A percentile compares a stretch with the other conserved stretches of the same genome.
These are phyloP conservation scores for Entomortierella parvispora DNA, from an alignment of 192 early-diverging fungal species.

Conservation along the genomic window DNA sequence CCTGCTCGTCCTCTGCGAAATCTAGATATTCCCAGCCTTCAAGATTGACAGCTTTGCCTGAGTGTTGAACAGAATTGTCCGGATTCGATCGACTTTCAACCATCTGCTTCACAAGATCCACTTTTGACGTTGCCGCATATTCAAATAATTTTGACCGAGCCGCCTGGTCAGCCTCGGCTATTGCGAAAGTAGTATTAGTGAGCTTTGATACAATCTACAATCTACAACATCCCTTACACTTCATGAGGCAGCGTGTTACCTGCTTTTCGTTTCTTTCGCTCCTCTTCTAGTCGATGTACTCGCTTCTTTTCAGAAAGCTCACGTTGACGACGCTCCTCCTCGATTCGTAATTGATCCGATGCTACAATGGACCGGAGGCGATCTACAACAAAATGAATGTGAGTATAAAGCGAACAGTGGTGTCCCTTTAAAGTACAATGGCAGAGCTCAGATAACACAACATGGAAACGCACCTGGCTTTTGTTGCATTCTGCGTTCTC, in stretches of 20 bases:
- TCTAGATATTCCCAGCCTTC: conserved; percentile 46
- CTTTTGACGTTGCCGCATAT: conserved; percentile 3
- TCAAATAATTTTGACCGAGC: conserved; percentile 39
- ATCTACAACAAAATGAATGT: conserved; percentile 13
- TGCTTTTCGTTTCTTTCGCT: conserved; percentile 33
- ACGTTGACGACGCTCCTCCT: conserved; percentile 32
- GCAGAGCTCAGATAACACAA: too few species aligned
- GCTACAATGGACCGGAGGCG: conserved; percentile 30
- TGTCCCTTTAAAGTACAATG: too few species aligned
- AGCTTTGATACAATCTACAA: not conserved
- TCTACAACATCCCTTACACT: not conserved
- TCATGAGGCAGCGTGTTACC: conserved; percentile 13
- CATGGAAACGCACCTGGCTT: too few species aligned
- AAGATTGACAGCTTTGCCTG: conserved; percentile 23
- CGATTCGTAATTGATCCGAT: conserved; percentile 25
- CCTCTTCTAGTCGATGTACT: conserved; percentile 27
- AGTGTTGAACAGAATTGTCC: conserved; percentile 4
- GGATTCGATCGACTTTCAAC: conserved; percentile 19
- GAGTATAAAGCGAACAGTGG: too few species aligned
- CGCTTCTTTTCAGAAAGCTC: conserved; percentile 20
- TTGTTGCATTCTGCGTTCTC: too few species aligned
- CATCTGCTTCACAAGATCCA: conserved; percentile 26
- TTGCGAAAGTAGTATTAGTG: too few species aligned
- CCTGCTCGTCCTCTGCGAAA: not conserved
- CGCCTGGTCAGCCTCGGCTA: conserved; percentile 32